These are phyloP conservation scores for Botrytis aclada DNA, from an alignment of 2,329 filamentous ascomycete genomes.

Conservation along the genomic window DNA sequence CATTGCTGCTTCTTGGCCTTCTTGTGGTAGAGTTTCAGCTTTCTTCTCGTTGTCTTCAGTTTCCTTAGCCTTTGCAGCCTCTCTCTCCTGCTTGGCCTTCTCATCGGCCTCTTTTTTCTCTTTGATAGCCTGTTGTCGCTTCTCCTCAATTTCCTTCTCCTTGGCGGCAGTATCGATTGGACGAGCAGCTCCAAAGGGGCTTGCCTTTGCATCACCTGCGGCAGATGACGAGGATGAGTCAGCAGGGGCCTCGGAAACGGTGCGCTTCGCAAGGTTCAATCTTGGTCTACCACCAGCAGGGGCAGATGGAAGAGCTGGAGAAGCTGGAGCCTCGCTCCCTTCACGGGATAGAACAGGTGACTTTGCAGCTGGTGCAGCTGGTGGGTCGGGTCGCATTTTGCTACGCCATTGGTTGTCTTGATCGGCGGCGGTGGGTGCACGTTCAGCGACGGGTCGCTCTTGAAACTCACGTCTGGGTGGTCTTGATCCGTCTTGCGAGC, in stretches of 20 bases:
- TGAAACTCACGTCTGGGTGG: conserved; percentile 75
- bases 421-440: conserved; percentile 81
- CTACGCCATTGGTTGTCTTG: conserved; percentile 90
- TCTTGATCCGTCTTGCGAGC: conserved; percentile 70
- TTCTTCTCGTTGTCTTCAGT: conserved; percentile 41
- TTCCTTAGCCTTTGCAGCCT: conserved; percentile 45
- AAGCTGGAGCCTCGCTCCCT: conserved; percentile 71
- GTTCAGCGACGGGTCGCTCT: conserved; percentile 64
- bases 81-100: conserved; percentile 57
- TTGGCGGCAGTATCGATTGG: conserved; percentile 91
- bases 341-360: conserved; percentile 68
- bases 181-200: conserved; percentile 87
- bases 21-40: conserved; percentile 35
- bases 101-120: conserved; percentile 75
- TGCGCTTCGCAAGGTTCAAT: conserved; percentile 87
- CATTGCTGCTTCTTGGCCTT: conserved; percentile 36
- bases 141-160: conserved; percentile 89
- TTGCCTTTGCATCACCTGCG: conserved; percentile 73
- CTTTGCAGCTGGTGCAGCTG: conserved; percentile 44
- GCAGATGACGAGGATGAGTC: conserved; percentile 50
- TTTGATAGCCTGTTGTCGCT: conserved; percentile 67
- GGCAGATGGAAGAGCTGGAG: conserved; percentile 57
- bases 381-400: conserved; percentile 79
- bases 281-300: conserved; percentile 65
- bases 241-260: conserved; percentile 67